Evolutionary conservation across 2,329 filamentous ascomycete species (phyloP).

Genomic region (Ramularia collo-cygni): DNA sequence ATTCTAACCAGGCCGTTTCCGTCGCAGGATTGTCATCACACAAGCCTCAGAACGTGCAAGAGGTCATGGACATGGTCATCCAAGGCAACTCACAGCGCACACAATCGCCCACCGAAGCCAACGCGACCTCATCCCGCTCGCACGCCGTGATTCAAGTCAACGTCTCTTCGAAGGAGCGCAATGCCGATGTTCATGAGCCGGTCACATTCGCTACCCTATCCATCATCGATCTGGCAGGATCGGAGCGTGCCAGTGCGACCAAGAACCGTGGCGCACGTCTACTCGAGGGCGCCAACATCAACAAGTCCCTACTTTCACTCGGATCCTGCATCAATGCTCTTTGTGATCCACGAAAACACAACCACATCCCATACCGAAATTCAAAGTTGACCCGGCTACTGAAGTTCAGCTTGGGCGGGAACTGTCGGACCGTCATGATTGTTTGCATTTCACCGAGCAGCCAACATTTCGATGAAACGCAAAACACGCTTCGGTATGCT

Average conservation of each 20-base stretch:
- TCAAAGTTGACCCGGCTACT: constrained; percentile 92
- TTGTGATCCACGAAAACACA: constrained; percentile 83
- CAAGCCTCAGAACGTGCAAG: constrained; percentile 79
- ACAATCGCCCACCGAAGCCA: constrained; percentile 93
- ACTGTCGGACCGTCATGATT: constrained; percentile 99
- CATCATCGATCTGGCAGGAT: constrained; percentile 95
- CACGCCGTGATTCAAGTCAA: constrained; percentile 98
- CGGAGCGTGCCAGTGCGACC: constrained; percentile 89
- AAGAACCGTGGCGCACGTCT: constrained; percentile 91
- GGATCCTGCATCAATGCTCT: constrained; percentile 98
- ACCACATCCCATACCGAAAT: constrained; percentile 95
- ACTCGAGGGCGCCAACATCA: constrained; percentile 95
- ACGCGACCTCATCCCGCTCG: constrained; percentile 93
- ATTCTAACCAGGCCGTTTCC: constrained; percentile 86
- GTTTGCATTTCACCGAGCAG: constrained; percentile 96
- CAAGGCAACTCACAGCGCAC: constrained; percentile 90
- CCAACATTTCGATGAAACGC: constrained; percentile 94
- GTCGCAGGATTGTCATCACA: constrained; percentile 88
- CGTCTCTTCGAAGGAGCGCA: constrained; percentile 85
- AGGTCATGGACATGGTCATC: constrained; percentile 99
- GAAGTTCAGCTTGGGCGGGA: constrained; percentile 94
- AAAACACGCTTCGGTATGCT: constrained; percentile 94
- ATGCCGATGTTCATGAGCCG: constrained; percentile 85
- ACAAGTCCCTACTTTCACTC: constrained; percentile 90
- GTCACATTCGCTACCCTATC: constrained; percentile 97